Conservation (phyloP, 192 early-diverging fungal genomes). For the Coemansia umbellata region DNA sequence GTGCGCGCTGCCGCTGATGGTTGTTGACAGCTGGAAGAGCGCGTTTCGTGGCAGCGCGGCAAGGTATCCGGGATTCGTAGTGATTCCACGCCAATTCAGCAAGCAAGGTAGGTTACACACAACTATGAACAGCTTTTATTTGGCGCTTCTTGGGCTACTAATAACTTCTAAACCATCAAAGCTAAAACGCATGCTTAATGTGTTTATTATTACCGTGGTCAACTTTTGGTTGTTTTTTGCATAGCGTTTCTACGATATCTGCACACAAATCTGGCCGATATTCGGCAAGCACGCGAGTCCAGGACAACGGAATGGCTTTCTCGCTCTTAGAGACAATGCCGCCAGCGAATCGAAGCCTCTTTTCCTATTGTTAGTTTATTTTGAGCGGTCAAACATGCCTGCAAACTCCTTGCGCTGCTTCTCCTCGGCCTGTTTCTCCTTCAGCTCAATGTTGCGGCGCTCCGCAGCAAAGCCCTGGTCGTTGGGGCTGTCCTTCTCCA, state of each 20-base stretch:
- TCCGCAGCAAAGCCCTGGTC: conserved; percentile 34
- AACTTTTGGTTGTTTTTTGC: not conserved
- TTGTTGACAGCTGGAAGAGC: conserved; percentile 23
- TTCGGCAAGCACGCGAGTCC: conserved; percentile 1
- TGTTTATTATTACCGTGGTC: too few species aligned
- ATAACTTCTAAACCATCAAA: too few species aligned
- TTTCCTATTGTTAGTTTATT: not conserved
- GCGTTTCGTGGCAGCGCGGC: conserved; percentile 9
- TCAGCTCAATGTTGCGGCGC: conserved; percentile 29
- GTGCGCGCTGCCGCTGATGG: conserved; percentile 40
- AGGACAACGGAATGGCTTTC: not conserved
- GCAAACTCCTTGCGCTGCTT: conserved; percentile 45
- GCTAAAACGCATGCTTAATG: too few species aligned
- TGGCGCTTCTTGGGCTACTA: too few species aligned
- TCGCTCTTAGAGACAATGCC: not conserved
- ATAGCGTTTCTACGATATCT: conserved; percentile 19
- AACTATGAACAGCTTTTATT: too few species aligned
- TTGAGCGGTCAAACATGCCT: conserved; percentile 48
- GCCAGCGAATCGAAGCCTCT: not conserved
- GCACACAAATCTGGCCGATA: conserved; percentile 7
- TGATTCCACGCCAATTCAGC: conserved; percentile 12
- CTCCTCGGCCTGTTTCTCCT: conserved; percentile 31
- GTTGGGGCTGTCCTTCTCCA: conserved; percentile 28
- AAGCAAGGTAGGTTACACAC: conserved; percentile 9
- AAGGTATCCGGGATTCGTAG: conserved; percentile 37